These are phyloP conservation scores for Globisporangium okanoganense DNA, from an alignment of 352 stramenopile genomes.

Conservation along the genomic window DNA sequence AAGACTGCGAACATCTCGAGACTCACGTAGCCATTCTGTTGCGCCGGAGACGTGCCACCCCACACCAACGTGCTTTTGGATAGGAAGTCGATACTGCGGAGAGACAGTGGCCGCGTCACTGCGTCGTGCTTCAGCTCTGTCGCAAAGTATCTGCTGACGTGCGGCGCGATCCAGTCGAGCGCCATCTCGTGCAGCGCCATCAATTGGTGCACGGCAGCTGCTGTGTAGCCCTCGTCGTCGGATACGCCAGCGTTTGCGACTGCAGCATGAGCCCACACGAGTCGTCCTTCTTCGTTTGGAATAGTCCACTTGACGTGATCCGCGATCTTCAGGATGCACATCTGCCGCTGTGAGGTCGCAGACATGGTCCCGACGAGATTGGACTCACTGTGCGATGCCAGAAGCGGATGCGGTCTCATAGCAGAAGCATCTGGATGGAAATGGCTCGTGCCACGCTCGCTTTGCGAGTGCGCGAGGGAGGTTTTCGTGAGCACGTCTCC, in stretches of 20 bases:
- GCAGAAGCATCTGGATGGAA: conserved; percentile 2
- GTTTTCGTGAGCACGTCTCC: conserved; percentile 10
- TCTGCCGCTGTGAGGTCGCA: conserved; percentile 31
- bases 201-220: conserved; percentile 34
- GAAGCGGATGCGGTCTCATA: conserved; percentile 10
- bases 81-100: conserved; percentile 76
- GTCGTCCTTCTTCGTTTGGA: conserved; percentile 40
- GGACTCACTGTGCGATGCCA: conserved; percentile 35
- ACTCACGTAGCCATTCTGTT: conserved; percentile 40
- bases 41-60: conserved; percentile 38
- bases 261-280: conserved; percentile 67
- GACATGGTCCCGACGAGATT: conserved; percentile 26
- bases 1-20: conserved; percentile 70
- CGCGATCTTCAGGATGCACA: conserved; percentile 51
- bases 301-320: conserved; percentile 42
- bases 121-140: conserved; percentile 65
- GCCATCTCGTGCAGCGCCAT: conserved; percentile 37
- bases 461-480: conserved; percentile 18
- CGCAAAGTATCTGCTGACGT: conserved; percentile 77
- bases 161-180: conserved; percentile 58
- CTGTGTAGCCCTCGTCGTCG: conserved; percentile 18
- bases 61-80: conserved; percentile 70
- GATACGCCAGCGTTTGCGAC: conserved; percentile 32
- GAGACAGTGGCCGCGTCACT: conserved; percentile 59
- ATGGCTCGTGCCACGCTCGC: conserved; percentile 6